phyloP scores from a whole-genome alignment of 2,329 filamentous ascomycete species.

The Ilyonectria destructans region DNA sequence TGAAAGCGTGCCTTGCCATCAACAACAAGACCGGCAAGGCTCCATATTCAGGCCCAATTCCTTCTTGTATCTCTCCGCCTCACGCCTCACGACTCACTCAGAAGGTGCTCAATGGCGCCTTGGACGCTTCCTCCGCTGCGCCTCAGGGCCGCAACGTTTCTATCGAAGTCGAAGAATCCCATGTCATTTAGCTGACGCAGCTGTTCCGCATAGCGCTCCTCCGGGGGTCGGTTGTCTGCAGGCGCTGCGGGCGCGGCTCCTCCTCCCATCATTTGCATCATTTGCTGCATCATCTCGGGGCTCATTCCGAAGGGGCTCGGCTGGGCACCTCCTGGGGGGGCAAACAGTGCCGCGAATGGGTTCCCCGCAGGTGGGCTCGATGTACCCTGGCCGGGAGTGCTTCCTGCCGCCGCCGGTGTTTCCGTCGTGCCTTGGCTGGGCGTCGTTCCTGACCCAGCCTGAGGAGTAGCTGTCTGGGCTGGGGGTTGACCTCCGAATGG shows the following conservation, averaged over 20 bases:
- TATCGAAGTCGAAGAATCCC: slow-evolving; percentile 98
- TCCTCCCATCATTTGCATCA: slow-evolving; percentile 65
- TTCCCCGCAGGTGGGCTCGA: slow-evolving; percentile 67
- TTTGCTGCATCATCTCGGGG: slow-evolving; percentile 71
- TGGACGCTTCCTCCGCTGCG: slow-evolving; percentile 95
- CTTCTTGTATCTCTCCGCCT: slow-evolving; percentile 14
- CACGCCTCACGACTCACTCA: slow-evolving; percentile 55
- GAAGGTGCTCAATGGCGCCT: slow-evolving; percentile 86
- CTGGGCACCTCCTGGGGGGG: slow-evolving; percentile 48
- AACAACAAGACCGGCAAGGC: slow-evolving; percentile 14
- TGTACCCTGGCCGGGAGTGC: slow-evolving; percentile 41
- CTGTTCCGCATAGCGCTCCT: slow-evolving; percentile 93
- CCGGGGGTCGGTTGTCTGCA: slow-evolving; percentile 88
- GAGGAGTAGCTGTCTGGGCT: slow-evolving; percentile 50
- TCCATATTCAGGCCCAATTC: slow-evolving; percentile 9
- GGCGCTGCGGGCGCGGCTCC: slow-evolving; percentile 67
- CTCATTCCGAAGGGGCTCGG: slow-evolving; percentile 64
- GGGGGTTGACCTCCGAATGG: slow-evolving; percentile 51
- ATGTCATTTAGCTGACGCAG: slow-evolving; percentile 96
- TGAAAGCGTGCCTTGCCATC: slow-evolving; percentile 24
- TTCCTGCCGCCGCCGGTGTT: slow-evolving; percentile 37
- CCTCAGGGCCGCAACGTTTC: slow-evolving; percentile 90
- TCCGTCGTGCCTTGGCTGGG: slow-evolving; percentile 45
- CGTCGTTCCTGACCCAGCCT: slow-evolving; percentile 49
- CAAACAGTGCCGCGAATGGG: slow-evolving; percentile 79